Base-by-base conservation (phyloP, 352 stramenopile species). In the Thraustochytrium striatum region DNA sequence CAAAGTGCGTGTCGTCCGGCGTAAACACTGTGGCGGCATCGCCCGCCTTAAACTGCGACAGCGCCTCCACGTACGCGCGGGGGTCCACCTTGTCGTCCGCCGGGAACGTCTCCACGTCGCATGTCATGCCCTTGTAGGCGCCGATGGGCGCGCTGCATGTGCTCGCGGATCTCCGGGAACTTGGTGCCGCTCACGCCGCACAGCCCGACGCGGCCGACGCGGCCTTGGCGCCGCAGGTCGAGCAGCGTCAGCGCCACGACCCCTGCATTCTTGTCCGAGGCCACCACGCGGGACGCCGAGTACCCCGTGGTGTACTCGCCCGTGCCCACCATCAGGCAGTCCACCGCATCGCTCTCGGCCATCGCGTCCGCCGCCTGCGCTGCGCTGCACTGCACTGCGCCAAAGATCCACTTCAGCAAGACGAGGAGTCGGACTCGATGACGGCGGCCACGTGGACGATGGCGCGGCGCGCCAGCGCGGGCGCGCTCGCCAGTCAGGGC, bases 251-350 rank as follows among this genome's bases (percentile, higher is more conserved):
- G 83, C 33, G 88, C 89, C 16, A 96, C 91, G 13, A 96, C 91
- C 39, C 87, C 85, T 21, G 86, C 85, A 32, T 69, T 86, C 82
- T 96, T 96, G 83, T 96, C 91, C 57, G 86, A 92, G 58, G 94
- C 86, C 1, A 87, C 85, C 28, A 86, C 87, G 39, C 82, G 86
- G 36, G 88, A 88, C 25, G 89, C 86, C 25, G 94, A 89, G 80
- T 92, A 96, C 9, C 91, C 91, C 13, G 91, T 96, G 30, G 91
- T 96, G 84, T 96, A 96, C 82, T 96, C 91, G 2, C 91, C 91
- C 2, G 91, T 95, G 33, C 91, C 90, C 13, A 94, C 86, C 90
- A 96, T 95, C n/a, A 94, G 83, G 3, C 94, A 87, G 79, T 92
- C 87, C 25, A 90, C 88, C 38, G 50, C 72, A 8, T 32, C 61